These are phyloP conservation scores for Kentomonas sorsogonicus DNA, from an alignment of 208 protist species.

Conservation along the genomic window DNA sequence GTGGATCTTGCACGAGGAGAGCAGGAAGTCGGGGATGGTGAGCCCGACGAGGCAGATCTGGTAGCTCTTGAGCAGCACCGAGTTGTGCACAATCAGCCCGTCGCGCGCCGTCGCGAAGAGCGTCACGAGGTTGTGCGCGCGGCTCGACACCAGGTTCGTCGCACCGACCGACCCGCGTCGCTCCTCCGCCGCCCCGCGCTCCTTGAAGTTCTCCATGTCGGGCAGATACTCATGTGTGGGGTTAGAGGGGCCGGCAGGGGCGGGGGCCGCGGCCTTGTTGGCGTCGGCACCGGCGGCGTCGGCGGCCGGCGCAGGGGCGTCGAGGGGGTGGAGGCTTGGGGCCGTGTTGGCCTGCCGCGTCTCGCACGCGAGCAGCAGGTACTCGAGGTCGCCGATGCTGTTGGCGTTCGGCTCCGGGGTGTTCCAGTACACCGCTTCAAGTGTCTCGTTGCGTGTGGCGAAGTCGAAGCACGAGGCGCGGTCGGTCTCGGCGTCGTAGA, in stretches of 20 bases:
- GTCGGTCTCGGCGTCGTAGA: conserved; percentile 89
- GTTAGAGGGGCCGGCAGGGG: conserved; percentile 32
- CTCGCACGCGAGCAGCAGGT: conserved; percentile 85
- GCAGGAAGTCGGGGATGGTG: conserved; percentile 88
- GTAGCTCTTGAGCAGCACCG: conserved; percentile 63
- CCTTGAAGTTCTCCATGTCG: conserved; percentile 82
- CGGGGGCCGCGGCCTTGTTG: conserved; percentile 9
- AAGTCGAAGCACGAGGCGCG: conserved; percentile 80
- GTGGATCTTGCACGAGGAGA: conserved; percentile 80
- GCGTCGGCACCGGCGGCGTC: conserved; percentile 1
- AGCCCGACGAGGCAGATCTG: conserved; percentile 88
- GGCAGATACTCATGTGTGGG: conserved; percentile 60
- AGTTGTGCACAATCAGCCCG: conserved; percentile 85
- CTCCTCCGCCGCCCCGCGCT: conserved; percentile 30
- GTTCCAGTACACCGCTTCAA: conserved; percentile 83
- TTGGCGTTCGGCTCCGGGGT: conserved; percentile 81
- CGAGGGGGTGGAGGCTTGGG: neutral
- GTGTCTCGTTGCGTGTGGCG: conserved; percentile 53
- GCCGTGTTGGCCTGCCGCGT: conserved; percentile 51
- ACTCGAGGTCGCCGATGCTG: conserved; percentile 80
- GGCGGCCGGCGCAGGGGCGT: neutral
- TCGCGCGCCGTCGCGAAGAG: conserved; percentile 78
- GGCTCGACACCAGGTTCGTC: conserved; percentile 54
- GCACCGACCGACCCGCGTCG: conserved; percentile 41
- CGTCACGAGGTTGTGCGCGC: conserved; percentile 78